A percentile compares a stretch with the other conserved stretches of the same genome.
These are phyloP conservation scores for Trypanosoma vivax DNA, from an alignment of 208 protist species.

Conservation along the genomic window DNA sequence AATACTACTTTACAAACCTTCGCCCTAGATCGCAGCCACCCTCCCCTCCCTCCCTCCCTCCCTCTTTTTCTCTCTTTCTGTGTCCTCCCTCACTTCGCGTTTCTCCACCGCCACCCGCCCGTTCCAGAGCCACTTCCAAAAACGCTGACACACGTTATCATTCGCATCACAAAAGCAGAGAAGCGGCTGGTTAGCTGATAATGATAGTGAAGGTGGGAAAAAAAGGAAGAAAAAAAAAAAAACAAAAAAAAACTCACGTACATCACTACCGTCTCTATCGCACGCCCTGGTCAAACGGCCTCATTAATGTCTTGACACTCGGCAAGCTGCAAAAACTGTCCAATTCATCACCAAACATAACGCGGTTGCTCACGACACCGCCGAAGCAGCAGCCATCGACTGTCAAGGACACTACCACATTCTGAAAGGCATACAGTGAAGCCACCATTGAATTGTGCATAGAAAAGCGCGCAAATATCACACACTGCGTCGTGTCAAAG, in stretches of 20 bases:
- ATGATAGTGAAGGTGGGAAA: too few relatives aligned
- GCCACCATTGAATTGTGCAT: constrained; percentile 1
- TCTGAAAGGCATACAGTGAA: constrained; percentile 14
- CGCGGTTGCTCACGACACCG: constrained; percentile 1
- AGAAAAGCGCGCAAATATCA: constrained; percentile 46
- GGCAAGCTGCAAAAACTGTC: not conserved
- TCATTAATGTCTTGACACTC: not conserved
- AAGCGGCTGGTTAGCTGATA: too few relatives aligned
- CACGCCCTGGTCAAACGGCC: too few relatives aligned
- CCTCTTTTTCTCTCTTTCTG: too few relatives aligned
- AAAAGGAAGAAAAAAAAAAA: not conserved
- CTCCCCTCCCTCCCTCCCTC: too few relatives aligned
- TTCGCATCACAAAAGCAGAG: too few relatives aligned
- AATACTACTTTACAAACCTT: too few relatives aligned
- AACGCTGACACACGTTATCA: too few relatives aligned
- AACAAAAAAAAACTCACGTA: not conserved
- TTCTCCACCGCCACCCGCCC: too few relatives aligned
- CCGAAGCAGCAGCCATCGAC: not conserved
- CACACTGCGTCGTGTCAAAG: constrained; percentile 55
- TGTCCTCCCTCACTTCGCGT: too few relatives aligned
- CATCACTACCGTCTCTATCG: not conserved
- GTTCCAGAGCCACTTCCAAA: too few relatives aligned
- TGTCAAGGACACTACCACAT: constrained; percentile 7
- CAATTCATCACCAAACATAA: constrained; percentile 14
- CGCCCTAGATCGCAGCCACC: too few relatives aligned